Percentiles rank a stretch among this genome's conserved stretches.
Conservation (phyloP, 2,329 filamentous ascomycete genomes). For the Colletotrichum sp. region DNA sequence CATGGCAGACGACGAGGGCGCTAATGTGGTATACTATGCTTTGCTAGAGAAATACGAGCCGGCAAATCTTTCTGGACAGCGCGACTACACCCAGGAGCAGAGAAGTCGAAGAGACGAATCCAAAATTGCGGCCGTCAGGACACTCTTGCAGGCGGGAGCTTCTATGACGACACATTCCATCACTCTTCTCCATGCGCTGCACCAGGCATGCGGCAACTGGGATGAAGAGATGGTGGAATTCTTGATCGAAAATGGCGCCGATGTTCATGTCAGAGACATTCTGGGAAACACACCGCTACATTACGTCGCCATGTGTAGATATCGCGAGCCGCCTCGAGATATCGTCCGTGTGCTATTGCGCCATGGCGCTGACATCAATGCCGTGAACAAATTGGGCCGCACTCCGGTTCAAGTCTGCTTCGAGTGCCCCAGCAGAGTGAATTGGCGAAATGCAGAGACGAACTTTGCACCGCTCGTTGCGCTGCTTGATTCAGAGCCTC, state of each 20-base stretch:
- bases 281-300: neutral
- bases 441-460: too few relatives aligned
- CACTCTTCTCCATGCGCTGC: neutral
- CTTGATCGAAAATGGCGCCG: neutral
- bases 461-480: too few relatives aligned
- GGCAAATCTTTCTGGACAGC: neutral
- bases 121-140: neutral
- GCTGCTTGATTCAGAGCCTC: too few relatives aligned
- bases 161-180: neutral
- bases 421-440: too few relatives aligned
- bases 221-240: neutral
- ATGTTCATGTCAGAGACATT: rapidly evolving
- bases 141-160: neutral
- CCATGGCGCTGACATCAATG: neutral
- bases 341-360: neutral
- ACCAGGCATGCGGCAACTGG: neutral
- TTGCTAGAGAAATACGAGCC: neutral
- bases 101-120: neutral
- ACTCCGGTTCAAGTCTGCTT: neutral
- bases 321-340: neutral
- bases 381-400: neutral
- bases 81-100: neutral
- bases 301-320: neutral
- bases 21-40: too few relatives aligned
- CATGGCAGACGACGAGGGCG: too few relatives aligned